phyloP scores from a whole-genome alignment of 2,329 filamentous ascomycete species.

The Exophiala lecanii-corni region DNA sequence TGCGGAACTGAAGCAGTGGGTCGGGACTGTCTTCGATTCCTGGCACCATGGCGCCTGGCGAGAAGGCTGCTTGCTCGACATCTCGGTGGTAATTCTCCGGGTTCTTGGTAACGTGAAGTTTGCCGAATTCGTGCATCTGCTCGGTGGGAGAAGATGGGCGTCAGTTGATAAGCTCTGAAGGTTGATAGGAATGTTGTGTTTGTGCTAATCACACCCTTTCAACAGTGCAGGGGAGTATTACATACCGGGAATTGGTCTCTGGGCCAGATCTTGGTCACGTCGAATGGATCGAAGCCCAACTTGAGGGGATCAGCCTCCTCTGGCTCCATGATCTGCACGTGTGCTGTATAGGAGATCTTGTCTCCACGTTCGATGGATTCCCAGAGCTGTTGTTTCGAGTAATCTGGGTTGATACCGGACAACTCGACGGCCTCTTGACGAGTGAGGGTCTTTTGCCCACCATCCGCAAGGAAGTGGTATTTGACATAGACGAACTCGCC shows the following conservation, averaged over 20 bases:
- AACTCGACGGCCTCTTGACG: constrained; percentile 72
- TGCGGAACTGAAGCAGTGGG: constrained; percentile 66
- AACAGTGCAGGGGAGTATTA: no score
- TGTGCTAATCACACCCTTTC: no score
- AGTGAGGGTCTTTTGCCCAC: constrained; percentile 70
- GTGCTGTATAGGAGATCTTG: constrained; percentile 67
- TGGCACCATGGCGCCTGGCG: constrained; percentile 68
- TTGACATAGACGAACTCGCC: constrained; percentile 67
- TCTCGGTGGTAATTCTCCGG: constrained; percentile 73
- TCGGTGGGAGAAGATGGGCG: no score
- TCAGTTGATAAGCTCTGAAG: no score
- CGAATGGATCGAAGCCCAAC: constrained; percentile 68
- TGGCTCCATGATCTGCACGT: constrained; percentile 66
- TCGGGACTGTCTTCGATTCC: constrained; percentile 72
- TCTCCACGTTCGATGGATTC: constrained; percentile 64
- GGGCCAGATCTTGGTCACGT: constrained; percentile 71
- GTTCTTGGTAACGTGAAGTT: constrained; percentile 66
- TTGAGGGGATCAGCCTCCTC: constrained; percentile 58
- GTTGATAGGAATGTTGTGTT: no score
- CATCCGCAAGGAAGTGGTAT: constrained; percentile 69
- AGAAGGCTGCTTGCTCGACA: constrained; percentile 66
- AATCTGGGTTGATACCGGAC: constrained; percentile 66
- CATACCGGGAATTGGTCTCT: constrained; percentile 66
- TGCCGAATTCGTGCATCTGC: constrained; percentile 61
- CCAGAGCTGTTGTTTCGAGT: constrained; percentile 65